Evolutionary conservation across 176 grass and related monocot genomes (phyloP).

Genomic region (Oryza meridionalis): DNA sequence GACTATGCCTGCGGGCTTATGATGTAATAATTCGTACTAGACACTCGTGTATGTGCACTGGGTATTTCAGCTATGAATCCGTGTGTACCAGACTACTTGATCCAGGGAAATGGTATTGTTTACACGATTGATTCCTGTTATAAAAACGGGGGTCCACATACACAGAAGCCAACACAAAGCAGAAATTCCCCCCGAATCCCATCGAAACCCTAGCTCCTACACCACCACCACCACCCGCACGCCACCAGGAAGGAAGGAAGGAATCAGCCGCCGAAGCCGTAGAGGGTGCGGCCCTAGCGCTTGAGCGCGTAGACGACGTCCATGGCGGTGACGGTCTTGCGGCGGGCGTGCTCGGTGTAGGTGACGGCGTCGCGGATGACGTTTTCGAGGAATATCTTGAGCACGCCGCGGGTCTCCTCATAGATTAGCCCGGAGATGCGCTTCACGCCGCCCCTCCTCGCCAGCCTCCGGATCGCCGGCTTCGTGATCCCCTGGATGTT

Average conservation of each 20-base stretch:
- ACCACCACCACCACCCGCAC: neutral
- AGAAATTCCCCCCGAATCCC: neutral
- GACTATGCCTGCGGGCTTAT: too few species aligned
- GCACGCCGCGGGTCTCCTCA: slow-evolving; percentile 62
- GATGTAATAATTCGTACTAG: too few species aligned
- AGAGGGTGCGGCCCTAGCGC: slow-evolving; percentile 57
- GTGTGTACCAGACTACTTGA: too few species aligned
- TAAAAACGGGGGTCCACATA: too few species aligned
- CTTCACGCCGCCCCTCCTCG: slow-evolving; percentile 82
- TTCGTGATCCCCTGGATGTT: slow-evolving; percentile 95
- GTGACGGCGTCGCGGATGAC: slow-evolving; percentile 67
- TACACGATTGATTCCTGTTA: too few species aligned
- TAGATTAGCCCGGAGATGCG: slow-evolving; percentile 69
- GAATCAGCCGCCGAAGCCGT: slow-evolving; percentile 48
- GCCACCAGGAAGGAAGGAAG: neutral
- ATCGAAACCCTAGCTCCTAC: neutral
- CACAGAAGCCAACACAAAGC: neutral
- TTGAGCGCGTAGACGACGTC: slow-evolving; percentile 65
- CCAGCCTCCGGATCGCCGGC: slow-evolving; percentile 79
- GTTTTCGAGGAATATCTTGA: slow-evolving; percentile 71
- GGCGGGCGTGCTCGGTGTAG: slow-evolving; percentile 54
- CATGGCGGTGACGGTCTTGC: slow-evolving; percentile 66
- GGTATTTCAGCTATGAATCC: too few species aligned
- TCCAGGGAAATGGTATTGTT: too few species aligned
- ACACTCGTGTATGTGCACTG: too few species aligned